Evolutionary conservation across 192 early-diverging fungal genomes (phyloP).

Genomic region (Backusella tarrabulga): DNA sequence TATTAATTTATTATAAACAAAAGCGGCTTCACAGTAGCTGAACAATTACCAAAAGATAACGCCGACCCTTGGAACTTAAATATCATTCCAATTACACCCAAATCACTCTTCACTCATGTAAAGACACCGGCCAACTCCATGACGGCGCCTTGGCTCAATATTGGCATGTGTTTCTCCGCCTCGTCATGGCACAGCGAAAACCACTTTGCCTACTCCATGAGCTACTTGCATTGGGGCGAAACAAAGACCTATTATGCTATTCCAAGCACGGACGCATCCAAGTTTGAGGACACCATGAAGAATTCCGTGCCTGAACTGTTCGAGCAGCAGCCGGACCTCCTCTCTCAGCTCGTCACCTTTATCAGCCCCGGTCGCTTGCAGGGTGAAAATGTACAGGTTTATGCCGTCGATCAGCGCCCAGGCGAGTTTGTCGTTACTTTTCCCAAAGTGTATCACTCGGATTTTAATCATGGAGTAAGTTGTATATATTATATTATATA

Average conservation of each 20-base stretch:
- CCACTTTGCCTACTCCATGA: conserved; percentile 94
- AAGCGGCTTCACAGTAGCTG: conserved; percentile 39
- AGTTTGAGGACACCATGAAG: conserved; percentile 84
- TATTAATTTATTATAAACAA: neutral
- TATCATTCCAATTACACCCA: conserved; percentile 75
- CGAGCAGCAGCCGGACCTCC: conserved; percentile 84
- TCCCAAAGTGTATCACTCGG: conserved; percentile 92
- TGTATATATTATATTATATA: conserved; percentile 3
- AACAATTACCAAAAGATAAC: conserved; percentile 12
- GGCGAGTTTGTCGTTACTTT: conserved; percentile 95
- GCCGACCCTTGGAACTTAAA: conserved; percentile 87
- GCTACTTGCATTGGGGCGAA: conserved; percentile 95
- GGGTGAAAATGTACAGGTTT: conserved; percentile 70
- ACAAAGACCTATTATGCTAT: conserved; percentile 99
- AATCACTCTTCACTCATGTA: conserved; percentile 87
- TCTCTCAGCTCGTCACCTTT: conserved; percentile 94
- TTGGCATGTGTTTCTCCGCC: conserved; percentile 92
- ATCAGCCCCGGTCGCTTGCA: conserved; percentile 74
- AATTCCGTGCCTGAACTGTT: conserved; percentile 84
- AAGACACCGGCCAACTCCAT: conserved; percentile 91
- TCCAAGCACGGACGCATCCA: conserved; percentile 71
- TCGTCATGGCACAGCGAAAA: conserved; percentile 99
- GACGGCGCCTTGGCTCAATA: conserved; percentile 96
- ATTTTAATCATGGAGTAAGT: conserved; percentile 93
- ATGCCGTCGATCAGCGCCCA: conserved; percentile 82